Evolutionary conservation across 257 asterid genomes (phyloP), one percentile per base, ranked within the genome.

Genomic region (Lycium barbarum): DNA sequence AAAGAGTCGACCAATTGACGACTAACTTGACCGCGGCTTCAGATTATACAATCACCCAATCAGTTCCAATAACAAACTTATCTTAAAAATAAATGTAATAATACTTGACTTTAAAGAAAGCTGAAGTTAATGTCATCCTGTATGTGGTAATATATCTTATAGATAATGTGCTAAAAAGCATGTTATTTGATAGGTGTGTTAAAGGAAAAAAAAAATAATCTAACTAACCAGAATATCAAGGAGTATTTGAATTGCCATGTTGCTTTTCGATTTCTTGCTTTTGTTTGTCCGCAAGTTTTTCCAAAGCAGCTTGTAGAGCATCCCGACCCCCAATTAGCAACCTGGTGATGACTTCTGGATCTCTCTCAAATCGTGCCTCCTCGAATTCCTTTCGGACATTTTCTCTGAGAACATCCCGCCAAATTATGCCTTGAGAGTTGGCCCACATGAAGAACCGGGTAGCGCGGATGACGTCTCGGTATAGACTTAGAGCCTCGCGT

Each of bases 311-410:
- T 83, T 95, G 96, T 83, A 96, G 95, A 38, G 98, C 97, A 22
- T 96, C 97, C 54, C 91, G 89, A 8, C 99, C 99, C 49, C 98
- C 98, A 84, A 96, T 93, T 47, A 96, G 85, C 91, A 96, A 83
- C 84, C 94, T 93, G 53, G 98, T 94, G 20, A 95, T 81, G 9
- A 93, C 86, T 90, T 95, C 97, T 53, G 99, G 96, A 74, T 96
- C 98, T 35, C 88, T 93, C 83, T 95, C 99, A 7, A 93, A 94
- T 40, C 97, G 92, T 15, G 98, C 95, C 57, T 88, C 93, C 88
- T 96, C 98, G 18, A 93, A 96, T 83, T 95, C 99, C 89, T 94
- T 96, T 33, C 99, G 88, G 26, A 98, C 98, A 85, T 96, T 96
- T 86, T 91, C 98, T 81, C 98, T 87, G 88, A 96, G 90, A 13